These are phyloP conservation scores for Lycium barbarum DNA, from an alignment of 257 asterid genomes.

Conservation along the genomic window DNA sequence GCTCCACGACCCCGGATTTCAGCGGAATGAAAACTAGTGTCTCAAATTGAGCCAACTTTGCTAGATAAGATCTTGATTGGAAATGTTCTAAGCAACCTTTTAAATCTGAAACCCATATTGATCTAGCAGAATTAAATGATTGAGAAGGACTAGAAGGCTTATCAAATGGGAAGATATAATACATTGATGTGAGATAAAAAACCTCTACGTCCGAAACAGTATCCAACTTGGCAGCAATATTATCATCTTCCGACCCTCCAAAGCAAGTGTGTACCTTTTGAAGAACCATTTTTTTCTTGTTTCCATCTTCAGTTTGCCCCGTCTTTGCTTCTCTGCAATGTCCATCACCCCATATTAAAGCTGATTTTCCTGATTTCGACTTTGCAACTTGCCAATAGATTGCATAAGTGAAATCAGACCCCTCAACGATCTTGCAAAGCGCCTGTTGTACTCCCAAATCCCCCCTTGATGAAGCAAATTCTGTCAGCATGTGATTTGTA, in stretches of 20 bases:
- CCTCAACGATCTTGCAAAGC: conserved; percentile 74
- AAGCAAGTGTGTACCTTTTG: conserved; percentile 75
- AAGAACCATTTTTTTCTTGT: conserved; percentile 65
- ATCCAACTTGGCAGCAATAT: conserved; percentile 68
- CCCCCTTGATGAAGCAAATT: conserved; percentile 66
- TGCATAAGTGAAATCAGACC: conserved; percentile 86
- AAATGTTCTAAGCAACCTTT: conserved; percentile 66
- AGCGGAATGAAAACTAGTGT: conserved; percentile 74
- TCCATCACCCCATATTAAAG: conserved; percentile 97
- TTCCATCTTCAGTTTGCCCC: conserved; percentile 49
- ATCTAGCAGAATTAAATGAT: conserved; percentile 83
- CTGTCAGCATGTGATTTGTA: conserved; percentile 71
- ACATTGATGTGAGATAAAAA: conserved; percentile 90
- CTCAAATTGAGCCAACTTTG: conserved; percentile 61
- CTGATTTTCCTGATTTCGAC: conserved; percentile 90
- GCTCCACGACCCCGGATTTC: conserved; percentile 87
- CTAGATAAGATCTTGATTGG: conserved; percentile 77
- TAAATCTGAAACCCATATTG: conserved; percentile 75
- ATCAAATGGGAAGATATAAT: conserved; percentile 84
- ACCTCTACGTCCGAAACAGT: conserved; percentile 72
- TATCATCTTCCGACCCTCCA: conserved; percentile 78
- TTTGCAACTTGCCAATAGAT: conserved; percentile 94
- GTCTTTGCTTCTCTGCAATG: conserved; percentile 64
- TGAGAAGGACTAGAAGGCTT: conserved; percentile 95
- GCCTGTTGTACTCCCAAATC: conserved; percentile 77